Conservation (phyloP, 1,139 yeast genomes). For the Pneumocystis wakefieldiae region DNA sequence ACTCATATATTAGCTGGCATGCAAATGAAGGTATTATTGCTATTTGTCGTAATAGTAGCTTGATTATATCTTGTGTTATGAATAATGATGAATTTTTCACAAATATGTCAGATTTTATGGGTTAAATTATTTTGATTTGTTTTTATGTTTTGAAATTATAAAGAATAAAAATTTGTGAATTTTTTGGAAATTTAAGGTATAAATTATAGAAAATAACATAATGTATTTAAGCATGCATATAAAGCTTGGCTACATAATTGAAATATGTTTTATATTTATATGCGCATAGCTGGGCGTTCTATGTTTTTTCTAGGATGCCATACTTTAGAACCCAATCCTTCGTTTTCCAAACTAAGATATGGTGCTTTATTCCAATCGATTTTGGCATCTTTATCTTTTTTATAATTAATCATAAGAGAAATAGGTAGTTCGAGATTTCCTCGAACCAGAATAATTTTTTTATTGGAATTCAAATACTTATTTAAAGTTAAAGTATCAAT, state of each 20-base stretch:
- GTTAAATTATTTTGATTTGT: not conserved
- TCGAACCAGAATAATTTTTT: constrained; percentile 4
- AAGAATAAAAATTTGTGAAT: not conserved
- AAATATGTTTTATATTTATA: not conserved
- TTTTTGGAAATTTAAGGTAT: not conserved
- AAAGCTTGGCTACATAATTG: not conserved
- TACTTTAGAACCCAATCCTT: constrained; percentile 5
- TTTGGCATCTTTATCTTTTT: not conserved
- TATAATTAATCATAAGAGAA: constrained; percentile 3
- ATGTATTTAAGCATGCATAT: not conserved
- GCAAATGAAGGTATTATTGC: not conserved
- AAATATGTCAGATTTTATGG: not conserved
- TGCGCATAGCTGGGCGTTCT: not conserved
- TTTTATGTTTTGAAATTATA: not conserved
- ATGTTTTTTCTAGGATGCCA: constrained; percentile 1
- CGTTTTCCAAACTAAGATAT: constrained; percentile 5
- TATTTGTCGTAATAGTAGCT: not conserved
- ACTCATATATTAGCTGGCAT: not conserved
- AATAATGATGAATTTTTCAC: not conserved
- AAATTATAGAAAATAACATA: not conserved
- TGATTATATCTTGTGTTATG: not conserved
- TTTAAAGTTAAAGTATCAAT: not conserved
- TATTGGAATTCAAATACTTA: not conserved
- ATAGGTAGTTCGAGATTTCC: constrained; percentile 10
- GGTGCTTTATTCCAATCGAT: constrained; percentile 1